Conservation (phyloP, 2,329 filamentous ascomycete genomes). For the Aspergillus uvarum region DNA sequence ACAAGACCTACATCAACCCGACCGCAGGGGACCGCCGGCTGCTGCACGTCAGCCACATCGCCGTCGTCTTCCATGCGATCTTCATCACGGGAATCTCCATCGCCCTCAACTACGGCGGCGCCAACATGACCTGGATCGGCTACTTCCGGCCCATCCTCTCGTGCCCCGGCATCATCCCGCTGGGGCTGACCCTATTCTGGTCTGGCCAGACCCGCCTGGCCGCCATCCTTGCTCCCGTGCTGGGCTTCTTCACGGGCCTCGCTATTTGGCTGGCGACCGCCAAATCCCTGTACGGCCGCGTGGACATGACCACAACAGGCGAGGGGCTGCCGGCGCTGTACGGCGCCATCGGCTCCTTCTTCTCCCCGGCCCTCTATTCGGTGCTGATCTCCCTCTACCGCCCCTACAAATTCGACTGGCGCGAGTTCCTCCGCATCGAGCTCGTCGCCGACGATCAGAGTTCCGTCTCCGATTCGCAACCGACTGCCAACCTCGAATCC, state of each 20-base stretch:
- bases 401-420: conserved; percentile 45
- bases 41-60: conserved; percentile 48
- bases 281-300: conserved; percentile 39
- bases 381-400: conserved; percentile 46
- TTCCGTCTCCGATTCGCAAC: too few relatives aligned
- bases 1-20: conserved; percentile 52
- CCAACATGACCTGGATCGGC: conserved; percentile 50
- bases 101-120: conserved; percentile 50
- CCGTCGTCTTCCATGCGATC: conserved; percentile 48
- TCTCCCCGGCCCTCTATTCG: conserved; percentile 49
- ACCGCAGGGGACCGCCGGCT: conserved; percentile 45
- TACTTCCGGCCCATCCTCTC: conserved; percentile 46
- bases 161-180: conserved; percentile 48
- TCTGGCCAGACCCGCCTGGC: conserved; percentile 48
- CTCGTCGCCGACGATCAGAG: conserved; percentile 39
- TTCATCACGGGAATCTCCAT: conserved; percentile 52
- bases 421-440: conserved; percentile 50
- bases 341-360: conserved; percentile 47
- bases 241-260: conserved; percentile 47
- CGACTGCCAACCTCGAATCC: too few relatives aligned
- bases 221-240: conserved; percentile 38
- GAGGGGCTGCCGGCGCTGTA: conserved; percentile 46
- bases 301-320: conserved; percentile 45
- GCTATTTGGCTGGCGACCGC: conserved; percentile 48
- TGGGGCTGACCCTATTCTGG: conserved; percentile 48